phyloP scores from a whole-genome alignment of 805 yeast species.

The Ogataea allantospora region DNA sequence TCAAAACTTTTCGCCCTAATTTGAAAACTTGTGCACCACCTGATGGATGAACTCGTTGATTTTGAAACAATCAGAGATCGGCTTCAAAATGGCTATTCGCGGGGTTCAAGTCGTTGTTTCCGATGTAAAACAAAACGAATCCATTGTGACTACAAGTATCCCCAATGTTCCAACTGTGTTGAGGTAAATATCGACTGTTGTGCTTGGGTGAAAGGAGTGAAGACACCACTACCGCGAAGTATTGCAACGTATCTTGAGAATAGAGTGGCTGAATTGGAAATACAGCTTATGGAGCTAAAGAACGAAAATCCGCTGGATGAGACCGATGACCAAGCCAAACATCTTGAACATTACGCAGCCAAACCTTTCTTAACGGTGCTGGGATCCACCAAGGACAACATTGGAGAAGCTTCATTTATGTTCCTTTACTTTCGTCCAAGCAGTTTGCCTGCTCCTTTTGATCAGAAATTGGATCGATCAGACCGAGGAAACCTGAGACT shows the following conservation, averaged over 20 bases:
- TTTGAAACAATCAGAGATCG: slow-evolving; percentile 1
- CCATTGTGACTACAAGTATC: slow-evolving; percentile 15
- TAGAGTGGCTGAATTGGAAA: slow-evolving; percentile 17
- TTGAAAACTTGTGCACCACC: too few species aligned
- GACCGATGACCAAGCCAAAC: neutral
- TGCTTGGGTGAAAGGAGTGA: slow-evolving; percentile 18
- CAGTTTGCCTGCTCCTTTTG: slow-evolving; percentile 18
- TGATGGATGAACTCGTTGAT: slow-evolving; percentile 13
- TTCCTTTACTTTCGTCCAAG: slow-evolving; percentile 11
- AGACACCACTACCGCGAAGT: slow-evolving; percentile 16
- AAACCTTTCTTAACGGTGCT: neutral
- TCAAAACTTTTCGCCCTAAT: too few species aligned
- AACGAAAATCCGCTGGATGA: neutral
- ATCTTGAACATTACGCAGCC: neutral
- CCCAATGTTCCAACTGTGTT: slow-evolving; percentile 14
- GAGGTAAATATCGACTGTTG: slow-evolving; percentile 11
- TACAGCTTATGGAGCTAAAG: slow-evolving; percentile 7
- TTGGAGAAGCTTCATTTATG: slow-evolving; percentile 3
- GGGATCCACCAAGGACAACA: neutral
- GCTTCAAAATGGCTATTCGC: slow-evolving; percentile 7
- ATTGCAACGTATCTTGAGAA: slow-evolving; percentile 15
- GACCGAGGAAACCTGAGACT: slow-evolving; percentile 12
- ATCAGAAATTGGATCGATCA: slow-evolving; percentile 6
- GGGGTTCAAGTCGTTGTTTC: slow-evolving; percentile 15
- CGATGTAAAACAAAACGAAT: slow-evolving; percentile 16